phyloP scores from a whole-genome alignment of 2,329 filamentous ascomycete genomes.

The Verticillium longisporum region DNA sequence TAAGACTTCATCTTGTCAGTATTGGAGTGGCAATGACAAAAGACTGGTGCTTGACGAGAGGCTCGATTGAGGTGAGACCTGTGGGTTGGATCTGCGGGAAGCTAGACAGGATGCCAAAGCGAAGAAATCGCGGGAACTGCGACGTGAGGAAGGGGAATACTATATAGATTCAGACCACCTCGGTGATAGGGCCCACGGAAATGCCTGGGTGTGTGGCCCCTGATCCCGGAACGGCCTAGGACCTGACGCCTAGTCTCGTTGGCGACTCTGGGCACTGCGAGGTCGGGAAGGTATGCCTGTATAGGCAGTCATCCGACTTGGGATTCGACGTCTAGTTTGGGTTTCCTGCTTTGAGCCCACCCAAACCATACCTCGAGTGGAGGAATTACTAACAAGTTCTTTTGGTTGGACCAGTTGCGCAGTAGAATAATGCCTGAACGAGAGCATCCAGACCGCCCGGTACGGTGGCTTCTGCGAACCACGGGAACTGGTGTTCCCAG shows the following conservation, averaged over 20 bases:
- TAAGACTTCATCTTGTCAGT: slow-evolving; percentile 1
- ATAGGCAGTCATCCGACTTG: not conserved
- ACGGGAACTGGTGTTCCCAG: not conserved
- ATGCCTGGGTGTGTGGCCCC: not conserved
- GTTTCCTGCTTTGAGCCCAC: not conserved
- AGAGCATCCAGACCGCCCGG: not conserved
- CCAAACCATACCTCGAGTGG: not conserved
- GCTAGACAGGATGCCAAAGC: not conserved
- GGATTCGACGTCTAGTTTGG: not conserved
- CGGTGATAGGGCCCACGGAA: not conserved
- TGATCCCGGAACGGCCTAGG: not conserved
- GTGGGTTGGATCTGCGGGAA: not conserved
- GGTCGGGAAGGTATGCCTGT: not conserved
- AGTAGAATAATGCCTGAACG: not conserved
- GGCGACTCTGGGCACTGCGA: not conserved
- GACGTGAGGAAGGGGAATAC: not conserved
- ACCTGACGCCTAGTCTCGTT: not conserved
- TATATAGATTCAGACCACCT: not conserved
- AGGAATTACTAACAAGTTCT: not conserved
- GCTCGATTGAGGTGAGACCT: not conserved
- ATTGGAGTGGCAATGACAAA: not conserved
- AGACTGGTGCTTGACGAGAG: not conserved
- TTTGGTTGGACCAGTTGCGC: not conserved
- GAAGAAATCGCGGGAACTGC: not conserved
- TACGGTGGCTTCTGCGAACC: not conserved